Evolutionary conservation across 148 eudicot species (phyloP), one percentile per base, ranked within the genome.

Genomic region (Cornus suecica): DNA sequence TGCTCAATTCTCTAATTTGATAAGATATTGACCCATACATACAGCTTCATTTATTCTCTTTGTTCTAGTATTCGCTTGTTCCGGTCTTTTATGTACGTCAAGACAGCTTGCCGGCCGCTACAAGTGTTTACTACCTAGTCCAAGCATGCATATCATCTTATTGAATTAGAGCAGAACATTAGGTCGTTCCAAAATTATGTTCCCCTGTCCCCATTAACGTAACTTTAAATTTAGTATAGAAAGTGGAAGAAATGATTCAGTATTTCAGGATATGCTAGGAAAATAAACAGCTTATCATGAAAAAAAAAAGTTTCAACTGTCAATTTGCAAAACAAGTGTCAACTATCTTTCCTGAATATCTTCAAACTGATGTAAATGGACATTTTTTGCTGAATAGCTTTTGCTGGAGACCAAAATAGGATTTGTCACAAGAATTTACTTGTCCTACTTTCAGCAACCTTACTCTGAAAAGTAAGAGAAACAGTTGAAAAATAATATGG

Each of bases 221-320:
- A 15, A 31, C 58, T 30, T 30, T 28, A 32, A 22, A 73, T 62
- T 71, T 52, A 60, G 34, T 23, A 14, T 48, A 73, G 37, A 31
- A 2, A 60, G 14, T 73, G 54, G 41, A 42, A 30, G 65, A 20
- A 61, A 61, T 18, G 34, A 73, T 73, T 61, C 66, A 72, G 30
- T 62, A 22, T 26, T 26, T 73, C 41, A 61, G 37, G 16, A 61
- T 32, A 32, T 32, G 37, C 37, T 32, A 32, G 8, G 8, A 37
- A 37, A 37, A 37, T 37, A 37, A 37, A 37, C 8, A 6, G 7
- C 42, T 37, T 10, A 37, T 37, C 42, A 37, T 6, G 9, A 37
- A 37, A 37, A 37, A 37, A 37, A 37, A 37, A 37, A 37, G 42
- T 48, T 48, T 48, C 54, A 48, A 18, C 20, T 48, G 54, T 14